Base-by-base conservation (phyloP, 352 stramenopile genomes). In the Phytophthora palmivora region DNA sequence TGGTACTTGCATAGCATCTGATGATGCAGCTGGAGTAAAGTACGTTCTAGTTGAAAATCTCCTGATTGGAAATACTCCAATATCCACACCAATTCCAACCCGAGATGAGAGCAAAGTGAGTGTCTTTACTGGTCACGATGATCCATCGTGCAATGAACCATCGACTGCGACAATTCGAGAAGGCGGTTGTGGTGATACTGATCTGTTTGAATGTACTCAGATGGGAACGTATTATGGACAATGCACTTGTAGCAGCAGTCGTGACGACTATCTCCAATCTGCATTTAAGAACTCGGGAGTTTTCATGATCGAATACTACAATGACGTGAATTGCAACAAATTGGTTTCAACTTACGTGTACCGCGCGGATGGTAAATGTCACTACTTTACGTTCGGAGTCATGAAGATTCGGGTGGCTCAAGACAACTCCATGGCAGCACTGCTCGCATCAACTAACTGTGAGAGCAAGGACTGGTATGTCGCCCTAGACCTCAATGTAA, bases 241-340 rank as follows among this genome's bases (percentile, higher is more conserved):
- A 28, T 4, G 15, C 6, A 19, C 11, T 30, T 61, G 53, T 39
- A 46, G 53, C 21, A 34, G 9, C 6, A 62, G 53, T 22, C 44
- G 34, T 26, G 44, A 50, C 0, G 18, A 24, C 8, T 56, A 49
- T 42, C 42, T 62, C 11, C 9, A 53, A 46, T 19, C 53, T 24
- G 19, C 53, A 4, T 62, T 62, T 37, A 26, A 24, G 21, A n/a
- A 46, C 32, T 52, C 33, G n/a, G 15, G 21, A 3, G 15, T 53
- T 16, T 61, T 61, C 22, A 52, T 61, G 42, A 41, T 61, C 8
- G 42, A 61, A 32, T 22, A 61, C 16, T 61, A 61, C 22, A 21
- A 45, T 8, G 42, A 47, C 18, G 12, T 11, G 30, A 15, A 61
- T 10, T 61, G 52, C 21, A 38, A 21, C 6, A 53, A 45, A 28